Evolutionary conservation across 306 rosid species (phyloP).

Genomic region (Trifolium dubium): DNA sequence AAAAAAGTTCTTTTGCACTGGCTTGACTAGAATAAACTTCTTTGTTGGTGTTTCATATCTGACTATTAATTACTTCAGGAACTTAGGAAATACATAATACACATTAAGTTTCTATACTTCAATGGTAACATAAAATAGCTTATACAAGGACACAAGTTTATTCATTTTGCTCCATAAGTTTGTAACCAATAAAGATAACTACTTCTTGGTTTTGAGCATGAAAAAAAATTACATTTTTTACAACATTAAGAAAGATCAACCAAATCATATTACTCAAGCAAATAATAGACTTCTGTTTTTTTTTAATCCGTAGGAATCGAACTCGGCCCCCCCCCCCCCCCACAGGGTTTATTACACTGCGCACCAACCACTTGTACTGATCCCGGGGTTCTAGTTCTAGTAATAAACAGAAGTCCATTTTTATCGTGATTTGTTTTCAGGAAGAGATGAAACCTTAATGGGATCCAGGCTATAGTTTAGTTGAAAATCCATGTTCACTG

Average conservation of each 20-base stretch:
- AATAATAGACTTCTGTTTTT: background rate
- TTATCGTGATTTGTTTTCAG: constrained; percentile 14
- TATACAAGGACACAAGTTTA: constrained; percentile 12
- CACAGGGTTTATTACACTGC: no score
- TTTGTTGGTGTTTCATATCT: constrained; percentile 5
- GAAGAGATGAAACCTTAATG: constrained; percentile 43
- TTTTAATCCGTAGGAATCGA: no score
- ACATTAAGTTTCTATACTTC: constrained; percentile 3
- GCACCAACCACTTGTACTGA: no score
- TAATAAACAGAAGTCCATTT: constrained; percentile 17
- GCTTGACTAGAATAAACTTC: background rate
- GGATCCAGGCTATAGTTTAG: constrained; percentile 58
- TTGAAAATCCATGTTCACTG: constrained; percentile 77
- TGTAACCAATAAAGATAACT: background rate
- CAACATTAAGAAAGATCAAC: constrained; percentile 12
- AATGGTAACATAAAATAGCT: constrained; percentile 24
- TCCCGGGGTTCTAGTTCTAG: background rate
- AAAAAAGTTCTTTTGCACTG: background rate
- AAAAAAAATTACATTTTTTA: background rate
- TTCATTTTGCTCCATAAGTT: constrained; percentile 18
- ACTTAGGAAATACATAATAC: constrained; percentile 21
- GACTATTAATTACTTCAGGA: constrained; percentile 10
- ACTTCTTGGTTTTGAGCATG: constrained; percentile 9
- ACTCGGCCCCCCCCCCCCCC: no score
- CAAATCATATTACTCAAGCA: constrained; percentile 9